These are phyloP conservation scores for Krasilnikovozyma curviuscula DNA, from an alignment of 768 basidiomycete species.

Conservation along the genomic window DNA sequence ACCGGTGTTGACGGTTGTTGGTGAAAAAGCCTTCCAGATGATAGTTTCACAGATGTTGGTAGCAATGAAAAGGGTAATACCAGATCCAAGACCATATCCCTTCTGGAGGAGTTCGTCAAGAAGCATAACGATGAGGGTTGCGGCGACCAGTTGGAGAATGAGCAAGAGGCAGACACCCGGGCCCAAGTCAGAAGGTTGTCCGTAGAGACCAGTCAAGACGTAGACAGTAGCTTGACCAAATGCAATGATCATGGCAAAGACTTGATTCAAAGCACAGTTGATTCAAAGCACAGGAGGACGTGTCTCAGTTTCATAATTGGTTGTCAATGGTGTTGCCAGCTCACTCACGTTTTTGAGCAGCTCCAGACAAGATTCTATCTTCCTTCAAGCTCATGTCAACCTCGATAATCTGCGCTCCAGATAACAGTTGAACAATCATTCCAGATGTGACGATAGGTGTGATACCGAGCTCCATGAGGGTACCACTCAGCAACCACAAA, in stretches of 20 bases:
- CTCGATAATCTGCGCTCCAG: constrained; percentile 91
- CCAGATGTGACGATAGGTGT: constrained; percentile 93
- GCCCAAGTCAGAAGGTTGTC: constrained; percentile 77
- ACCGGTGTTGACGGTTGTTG: constrained; percentile 93
- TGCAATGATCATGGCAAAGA: constrained; percentile 89
- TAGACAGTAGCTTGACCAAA: constrained; percentile 94
- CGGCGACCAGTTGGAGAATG: constrained; percentile 85
- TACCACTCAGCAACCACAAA: constrained; percentile 39
- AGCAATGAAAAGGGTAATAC: constrained; percentile 96
- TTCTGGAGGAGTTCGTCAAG: constrained; percentile 98
- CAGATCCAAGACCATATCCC: constrained; percentile 94
- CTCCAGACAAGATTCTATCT: constrained; percentile 83
- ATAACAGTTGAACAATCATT: constrained; percentile 99
- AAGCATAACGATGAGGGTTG: constrained; percentile 88
- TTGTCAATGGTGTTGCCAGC: background rate
- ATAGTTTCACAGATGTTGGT: constrained; percentile 99
- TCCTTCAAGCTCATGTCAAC: constrained; percentile 96
- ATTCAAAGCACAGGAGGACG: background rate
- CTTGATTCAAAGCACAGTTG: constrained; percentile 29
- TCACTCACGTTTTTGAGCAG: constrained; percentile 80
- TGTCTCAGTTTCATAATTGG: background rate
- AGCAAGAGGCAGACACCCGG: constrained; percentile 92
- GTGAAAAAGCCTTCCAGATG: constrained; percentile 98
- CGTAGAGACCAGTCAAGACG: constrained; percentile 90
- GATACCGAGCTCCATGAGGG: constrained; percentile 97